Evolutionary conservation across 306 rosid genomes (phyloP).

Genomic region (Senna tora): DNA sequence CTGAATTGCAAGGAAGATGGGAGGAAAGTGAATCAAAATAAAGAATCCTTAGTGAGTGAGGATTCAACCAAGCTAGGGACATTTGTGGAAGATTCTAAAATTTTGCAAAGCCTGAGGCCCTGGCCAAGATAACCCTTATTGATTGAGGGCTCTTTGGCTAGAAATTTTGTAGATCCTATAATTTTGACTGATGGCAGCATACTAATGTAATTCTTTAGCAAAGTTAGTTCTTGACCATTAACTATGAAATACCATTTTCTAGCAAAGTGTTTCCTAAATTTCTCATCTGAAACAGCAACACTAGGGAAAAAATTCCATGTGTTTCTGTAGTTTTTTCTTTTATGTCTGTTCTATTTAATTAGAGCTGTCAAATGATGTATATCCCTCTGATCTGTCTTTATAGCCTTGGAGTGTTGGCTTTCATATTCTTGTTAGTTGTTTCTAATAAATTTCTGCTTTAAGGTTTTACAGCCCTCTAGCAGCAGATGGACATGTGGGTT

Average conservation of each 20-base stretch:
- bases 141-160: constrained; percentile 12
- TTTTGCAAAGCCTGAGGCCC: constrained; percentile 25
- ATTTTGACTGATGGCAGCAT: constrained; percentile 4
- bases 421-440: background rate
- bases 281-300: no score
- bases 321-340: constrained; percentile 6
- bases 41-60: constrained; percentile 19
- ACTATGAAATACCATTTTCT: background rate
- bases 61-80: constrained; percentile 22
- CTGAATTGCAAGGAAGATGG: constrained; percentile 12
- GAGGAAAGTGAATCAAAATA: constrained; percentile 20
- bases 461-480: constrained; percentile 9
- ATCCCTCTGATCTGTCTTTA: background rate
- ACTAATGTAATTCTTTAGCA: background rate
- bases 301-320: no score
- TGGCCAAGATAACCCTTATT: constrained; percentile 13
- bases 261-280: background rate
- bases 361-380: background rate
- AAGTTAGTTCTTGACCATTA: background rate
- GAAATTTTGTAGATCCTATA: background rate
- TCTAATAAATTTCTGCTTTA: constrained; percentile 11
- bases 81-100: constrained; percentile 12
- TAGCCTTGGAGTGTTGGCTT: background rate
- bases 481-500: constrained; percentile 28
- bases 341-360: background rate